Base-by-base conservation (phyloP, 805 yeast genomes). In the Vanderwaltozyma yarrowii region DNA sequence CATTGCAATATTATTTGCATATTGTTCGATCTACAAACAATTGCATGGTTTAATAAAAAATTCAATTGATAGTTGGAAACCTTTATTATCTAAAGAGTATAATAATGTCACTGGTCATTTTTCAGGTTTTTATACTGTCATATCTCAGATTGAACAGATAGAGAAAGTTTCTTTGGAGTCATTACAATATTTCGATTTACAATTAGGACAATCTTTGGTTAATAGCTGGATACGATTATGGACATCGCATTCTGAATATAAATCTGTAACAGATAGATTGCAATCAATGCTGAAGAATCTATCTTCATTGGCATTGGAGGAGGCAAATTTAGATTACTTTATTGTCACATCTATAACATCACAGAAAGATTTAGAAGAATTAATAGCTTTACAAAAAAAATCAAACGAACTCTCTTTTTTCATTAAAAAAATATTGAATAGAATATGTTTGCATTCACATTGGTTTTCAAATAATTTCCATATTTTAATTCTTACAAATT, bases 151-250 rank as follows among this genome's bases (percentile, higher is more conserved):
- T n/a, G 46, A 46, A n/a, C 37, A 38, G 29, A 41, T 51, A 23
- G 46, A 45, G 8, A 36, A 31, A 12, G 31, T 51, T 23, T 38
- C 40, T 14, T 27, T 41, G 15, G 25, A 41, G 9, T 17, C 41
- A 11, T 32, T 51, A 20, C 19, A 33, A 12, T 44, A 39, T 34
- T 26, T 44, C 14, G 26, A 45, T 8, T 38, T 47, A 19, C 31
- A 41, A 8, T 41, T 52, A 15, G 42, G 40, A 4, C 24, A 35
- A 11, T 38, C 33, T 15, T 32, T 55, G 29, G 29, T 40, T 6
- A 30, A 41, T 15, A 15, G 32, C 4, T 55, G 60, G 60, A 24
- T 50, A 8, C 58, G 56, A 1, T 30, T 39, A 7, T 55, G 58
- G 58, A 30, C 9, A 10, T 24, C 27, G 4, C 13, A 24, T 6